Evolutionary conservation across 2,329 filamentous ascomycete genomes (phyloP).

Genomic region (Monilinia aucupariae): DNA sequence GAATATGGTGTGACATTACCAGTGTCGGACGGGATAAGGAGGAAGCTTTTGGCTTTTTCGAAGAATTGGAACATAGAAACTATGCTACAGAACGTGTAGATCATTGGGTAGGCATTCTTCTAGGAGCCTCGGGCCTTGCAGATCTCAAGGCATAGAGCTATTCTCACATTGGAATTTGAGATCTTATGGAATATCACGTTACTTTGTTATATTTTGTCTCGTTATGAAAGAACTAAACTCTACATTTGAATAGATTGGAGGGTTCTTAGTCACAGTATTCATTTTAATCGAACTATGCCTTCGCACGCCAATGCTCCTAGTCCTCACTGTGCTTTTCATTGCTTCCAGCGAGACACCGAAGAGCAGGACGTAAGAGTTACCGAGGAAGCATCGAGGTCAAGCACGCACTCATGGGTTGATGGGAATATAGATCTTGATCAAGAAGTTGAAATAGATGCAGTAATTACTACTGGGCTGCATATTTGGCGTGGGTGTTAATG

Average conservation of each 20-base stretch:
- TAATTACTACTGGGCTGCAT: neutral
- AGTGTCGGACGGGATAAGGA: conserved; percentile 49
- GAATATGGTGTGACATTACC: conserved; percentile 47
- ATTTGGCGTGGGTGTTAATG: neutral
- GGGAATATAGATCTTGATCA: neutral
- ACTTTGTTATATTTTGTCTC: neutral
- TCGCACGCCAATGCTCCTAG: neutral
- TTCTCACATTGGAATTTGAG: neutral
- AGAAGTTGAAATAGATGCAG: neutral
- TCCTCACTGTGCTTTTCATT: neutral
- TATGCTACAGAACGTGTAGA: conserved; percentile 20
- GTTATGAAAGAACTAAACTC: neutral
- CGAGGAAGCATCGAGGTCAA: neutral
- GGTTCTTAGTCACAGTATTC: neutral
- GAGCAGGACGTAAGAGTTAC: neutral
- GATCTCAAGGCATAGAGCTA: neutral
- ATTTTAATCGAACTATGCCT: neutral
- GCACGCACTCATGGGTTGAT: neutral
- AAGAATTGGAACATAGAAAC: conserved; percentile 32
- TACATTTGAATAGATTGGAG: neutral
- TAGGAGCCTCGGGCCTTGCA: neutral
- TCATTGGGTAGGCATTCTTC: conserved; percentile 39
- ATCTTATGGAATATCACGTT: neutral
- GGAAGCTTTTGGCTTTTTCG: conserved; percentile 44
- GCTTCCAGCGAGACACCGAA: neutral